These are phyloP conservation scores for Yamadazyma blattariae DNA, from an alignment of 1,139 yeast genomes.

Conservation along the genomic window DNA sequence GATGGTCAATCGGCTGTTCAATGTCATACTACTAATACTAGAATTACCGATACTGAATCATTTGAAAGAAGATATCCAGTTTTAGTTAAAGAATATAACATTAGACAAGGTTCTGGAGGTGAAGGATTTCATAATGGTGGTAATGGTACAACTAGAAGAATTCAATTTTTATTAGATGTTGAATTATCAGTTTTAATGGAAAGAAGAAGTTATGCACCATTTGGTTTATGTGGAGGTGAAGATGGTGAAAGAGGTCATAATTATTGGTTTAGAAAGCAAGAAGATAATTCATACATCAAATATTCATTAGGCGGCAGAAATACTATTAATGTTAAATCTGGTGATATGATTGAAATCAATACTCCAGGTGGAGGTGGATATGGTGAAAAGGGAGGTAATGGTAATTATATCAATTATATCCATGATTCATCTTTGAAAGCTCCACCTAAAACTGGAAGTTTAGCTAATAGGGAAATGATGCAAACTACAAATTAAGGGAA, in stretches of 20 bases:
- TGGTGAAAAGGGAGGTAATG: constrained; percentile 25
- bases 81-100: constrained; percentile 22
- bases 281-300: constrained; percentile 22
- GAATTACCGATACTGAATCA: constrained; percentile 37
- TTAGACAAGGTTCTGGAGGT: constrained; percentile 31
- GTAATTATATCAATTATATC: constrained; percentile 4
- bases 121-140: constrained; percentile 33
- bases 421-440: constrained; percentile 11
- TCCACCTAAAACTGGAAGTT: constrained; percentile 30
- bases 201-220: constrained; percentile 19
- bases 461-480: constrained; percentile 28
- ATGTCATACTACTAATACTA: constrained; percentile 44
- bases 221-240: constrained; percentile 24
- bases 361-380: constrained; percentile 61
- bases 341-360: constrained; percentile 41
- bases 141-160: constrained; percentile 22
- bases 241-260: constrained; percentile 61
- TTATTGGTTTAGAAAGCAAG: constrained; percentile 45
- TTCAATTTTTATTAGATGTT: constrained; percentile 16
- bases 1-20: constrained; percentile 42
- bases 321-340: constrained; percentile 22
- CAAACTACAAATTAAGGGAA: constrained; percentile 38
- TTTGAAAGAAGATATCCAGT: constrained; percentile 34
- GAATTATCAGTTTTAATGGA: constrained; percentile 21
- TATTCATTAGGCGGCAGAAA: constrained; percentile 24